Conservation (phyloP, 2,329 filamentous ascomycete genomes). For the Lojkania enalia region DNA sequence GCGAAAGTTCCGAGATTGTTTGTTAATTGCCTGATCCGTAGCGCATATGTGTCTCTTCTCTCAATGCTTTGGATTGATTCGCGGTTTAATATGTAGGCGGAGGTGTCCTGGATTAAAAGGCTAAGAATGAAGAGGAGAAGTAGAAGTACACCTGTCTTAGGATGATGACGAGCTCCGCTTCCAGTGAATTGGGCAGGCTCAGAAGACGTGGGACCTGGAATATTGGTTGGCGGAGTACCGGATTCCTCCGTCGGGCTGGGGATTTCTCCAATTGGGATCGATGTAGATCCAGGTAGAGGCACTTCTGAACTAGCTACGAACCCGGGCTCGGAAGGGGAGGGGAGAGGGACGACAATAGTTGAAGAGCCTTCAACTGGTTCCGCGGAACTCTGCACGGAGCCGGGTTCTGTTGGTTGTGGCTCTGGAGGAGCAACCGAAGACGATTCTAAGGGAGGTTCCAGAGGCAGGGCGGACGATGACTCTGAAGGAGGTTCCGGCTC, state of each 20-base stretch:
- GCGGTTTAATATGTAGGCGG: conserved; percentile 10
- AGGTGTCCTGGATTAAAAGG: conserved; percentile 12
- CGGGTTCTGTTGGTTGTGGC: conserved; percentile 1
- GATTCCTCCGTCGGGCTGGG: no score
- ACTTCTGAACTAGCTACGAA: no score
- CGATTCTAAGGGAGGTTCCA: background rate
- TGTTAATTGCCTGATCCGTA: conserved; percentile 19
- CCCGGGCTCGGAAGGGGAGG: no score
- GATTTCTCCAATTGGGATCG: no score
- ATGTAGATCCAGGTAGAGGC: no score
- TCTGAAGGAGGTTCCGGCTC: background rate
- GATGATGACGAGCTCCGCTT: background rate
- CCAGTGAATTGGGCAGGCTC: conserved; percentile 9
- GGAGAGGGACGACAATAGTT: no score
- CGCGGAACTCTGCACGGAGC: no score
- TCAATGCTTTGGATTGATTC: conserved; percentile 8
- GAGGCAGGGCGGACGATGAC: background rate
- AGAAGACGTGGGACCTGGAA: no score
- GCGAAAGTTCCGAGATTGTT: no score
- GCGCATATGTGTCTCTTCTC: conserved; percentile 19
- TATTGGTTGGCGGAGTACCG: no score
- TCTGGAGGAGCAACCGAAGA: background rate
- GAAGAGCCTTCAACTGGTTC: no score
- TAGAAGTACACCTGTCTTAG: background rate
- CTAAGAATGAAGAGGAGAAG: conserved; percentile 16